Percentiles rank a stretch among this genome's conserved stretches.
Conservation (phyloP, 768 basidiomycete species). For the Leccinum truebloodii region DNA sequence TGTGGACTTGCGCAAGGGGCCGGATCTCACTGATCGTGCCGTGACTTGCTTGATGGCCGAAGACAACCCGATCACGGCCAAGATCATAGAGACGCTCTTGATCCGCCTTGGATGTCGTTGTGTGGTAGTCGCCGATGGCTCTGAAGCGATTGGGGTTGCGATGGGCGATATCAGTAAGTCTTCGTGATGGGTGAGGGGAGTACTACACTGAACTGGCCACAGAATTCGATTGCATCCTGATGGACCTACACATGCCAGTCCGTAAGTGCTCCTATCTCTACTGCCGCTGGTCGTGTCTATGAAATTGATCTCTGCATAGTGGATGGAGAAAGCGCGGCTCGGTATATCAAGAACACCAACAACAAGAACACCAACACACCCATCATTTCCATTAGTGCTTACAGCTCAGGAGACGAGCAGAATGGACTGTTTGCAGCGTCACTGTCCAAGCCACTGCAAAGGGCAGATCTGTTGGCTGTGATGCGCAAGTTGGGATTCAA, state of each 20-base stretch:
- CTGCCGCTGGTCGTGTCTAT: constrained; percentile 1
- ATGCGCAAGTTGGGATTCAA: constrained; percentile 92
- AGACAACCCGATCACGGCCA: constrained; percentile 97
- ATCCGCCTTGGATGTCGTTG: constrained; percentile 94
- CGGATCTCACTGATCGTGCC: constrained; percentile 81
- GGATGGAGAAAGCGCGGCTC: constrained; percentile 94
- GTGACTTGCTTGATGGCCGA: constrained; percentile 94
- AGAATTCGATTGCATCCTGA: constrained; percentile 96
- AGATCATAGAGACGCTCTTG: constrained; percentile 94
- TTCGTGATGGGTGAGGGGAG: no score
- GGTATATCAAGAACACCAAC: constrained; percentile 96
- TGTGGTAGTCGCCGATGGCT: constrained; percentile 94
- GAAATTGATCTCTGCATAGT: constrained; percentile 44
- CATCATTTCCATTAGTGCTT: constrained; percentile 89
- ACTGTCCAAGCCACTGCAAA: constrained; percentile 87
- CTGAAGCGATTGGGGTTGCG: constrained; percentile 94
- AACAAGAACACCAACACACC: constrained; percentile 94
- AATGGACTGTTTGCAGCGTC: constrained; percentile 78
- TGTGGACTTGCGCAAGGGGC: constrained; percentile 73
- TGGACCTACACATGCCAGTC: constrained; percentile 95
- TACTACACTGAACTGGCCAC: constrained; percentile 8
- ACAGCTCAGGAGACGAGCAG: constrained; percentile 70
- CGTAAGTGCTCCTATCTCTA: constrained; percentile 49
- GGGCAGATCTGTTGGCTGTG: constrained; percentile 75
- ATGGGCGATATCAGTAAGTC: constrained; percentile 79